Conservation (phyloP, 768 basidiomycete species). For the Leccinum uliginosum region DNA sequence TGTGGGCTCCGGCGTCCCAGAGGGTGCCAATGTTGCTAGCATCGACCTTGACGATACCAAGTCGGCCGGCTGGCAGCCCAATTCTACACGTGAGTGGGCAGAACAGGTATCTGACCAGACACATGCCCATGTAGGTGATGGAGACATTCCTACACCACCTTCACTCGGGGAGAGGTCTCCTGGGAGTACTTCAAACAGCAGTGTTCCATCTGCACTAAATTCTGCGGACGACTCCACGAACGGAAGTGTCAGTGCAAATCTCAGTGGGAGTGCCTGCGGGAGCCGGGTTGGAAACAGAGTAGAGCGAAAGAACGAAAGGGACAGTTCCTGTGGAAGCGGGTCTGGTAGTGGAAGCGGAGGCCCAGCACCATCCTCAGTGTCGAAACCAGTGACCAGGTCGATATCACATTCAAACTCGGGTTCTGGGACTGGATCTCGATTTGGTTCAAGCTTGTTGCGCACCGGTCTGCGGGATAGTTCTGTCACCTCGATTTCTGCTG, state of each 20-base stretch:
- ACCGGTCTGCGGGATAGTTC: constrained; percentile 26
- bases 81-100: constrained; percentile 44
- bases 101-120: constrained; percentile 38
- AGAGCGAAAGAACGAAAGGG: constrained; percentile 7
- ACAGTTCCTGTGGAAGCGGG: constrained; percentile 13
- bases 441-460: constrained; percentile 22
- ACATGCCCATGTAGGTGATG: constrained; percentile 6
- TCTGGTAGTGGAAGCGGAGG: constrained; percentile 12
- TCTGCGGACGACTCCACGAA: constrained; percentile 24
- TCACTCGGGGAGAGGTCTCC: constrained; percentile 23
- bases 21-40: constrained; percentile 13
- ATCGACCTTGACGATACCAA: constrained; percentile 19
- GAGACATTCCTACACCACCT: constrained; percentile 1
- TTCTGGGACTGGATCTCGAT: constrained; percentile 21
- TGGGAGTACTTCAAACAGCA: constrained; percentile 22
- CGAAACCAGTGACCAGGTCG: constrained; percentile 19
- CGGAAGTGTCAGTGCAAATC: constrained; percentile 9
- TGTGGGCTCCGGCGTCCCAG: constrained; percentile 14
- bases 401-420: constrained; percentile 23
- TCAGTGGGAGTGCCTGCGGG: constrained; percentile 11
- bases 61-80: constrained; percentile 20
- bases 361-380: constrained; percentile 14
- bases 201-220: constrained; percentile 20
- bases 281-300: constrained; percentile 2
- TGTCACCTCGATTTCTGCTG: constrained; percentile 27